These are phyloP conservation scores for Fomitiporia mediterranea DNA, from an alignment of 1,284 basidiomycete genomes.

Conservation along the genomic window DNA sequence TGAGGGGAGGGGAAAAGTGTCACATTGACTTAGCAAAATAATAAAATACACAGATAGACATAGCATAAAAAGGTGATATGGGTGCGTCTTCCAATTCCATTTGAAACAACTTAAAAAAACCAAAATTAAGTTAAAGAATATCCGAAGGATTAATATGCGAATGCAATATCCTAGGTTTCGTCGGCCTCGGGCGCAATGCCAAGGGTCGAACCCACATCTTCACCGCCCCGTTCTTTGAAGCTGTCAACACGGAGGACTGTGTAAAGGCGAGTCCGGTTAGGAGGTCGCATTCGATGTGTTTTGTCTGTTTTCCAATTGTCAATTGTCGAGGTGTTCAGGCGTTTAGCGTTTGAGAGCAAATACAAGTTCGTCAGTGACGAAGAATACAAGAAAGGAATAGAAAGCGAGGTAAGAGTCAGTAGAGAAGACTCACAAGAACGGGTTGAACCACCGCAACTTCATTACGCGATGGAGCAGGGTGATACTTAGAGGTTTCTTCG, in stretches of 20 bases:
- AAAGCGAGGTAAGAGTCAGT: slow-evolving; percentile 26
- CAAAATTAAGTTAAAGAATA: neutral
- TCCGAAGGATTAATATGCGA: no score
- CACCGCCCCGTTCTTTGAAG: slow-evolving; percentile 66
- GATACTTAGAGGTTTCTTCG: slow-evolving; percentile 53
- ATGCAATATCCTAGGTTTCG: slow-evolving; percentile 13
- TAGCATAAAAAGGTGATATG: neutral
- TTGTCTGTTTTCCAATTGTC: slow-evolving; percentile 50
- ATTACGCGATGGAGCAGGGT: slow-evolving; percentile 82
- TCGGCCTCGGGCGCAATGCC: slow-evolving; percentile 29
- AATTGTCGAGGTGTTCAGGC: no score
- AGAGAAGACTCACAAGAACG: slow-evolving; percentile 62
- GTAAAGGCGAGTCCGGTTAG: slow-evolving; percentile 69
- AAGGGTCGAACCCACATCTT: slow-evolving; percentile 84
- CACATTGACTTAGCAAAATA: no score
- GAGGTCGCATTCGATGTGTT: slow-evolving; percentile 73
- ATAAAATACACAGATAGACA: no score
- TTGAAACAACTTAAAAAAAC: no score
- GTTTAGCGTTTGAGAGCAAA: no score
- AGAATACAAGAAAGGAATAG: slow-evolving; percentile 10
- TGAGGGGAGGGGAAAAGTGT: no score
- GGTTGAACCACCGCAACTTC: slow-evolving; percentile 91
- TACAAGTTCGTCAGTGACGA: no score
- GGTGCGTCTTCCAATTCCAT: no score
- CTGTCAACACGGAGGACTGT: slow-evolving; percentile 70